Base-by-base conservation (phyloP, 2,329 filamentous ascomycete genomes). In the Aspergillus pseudoglaucus region DNA sequence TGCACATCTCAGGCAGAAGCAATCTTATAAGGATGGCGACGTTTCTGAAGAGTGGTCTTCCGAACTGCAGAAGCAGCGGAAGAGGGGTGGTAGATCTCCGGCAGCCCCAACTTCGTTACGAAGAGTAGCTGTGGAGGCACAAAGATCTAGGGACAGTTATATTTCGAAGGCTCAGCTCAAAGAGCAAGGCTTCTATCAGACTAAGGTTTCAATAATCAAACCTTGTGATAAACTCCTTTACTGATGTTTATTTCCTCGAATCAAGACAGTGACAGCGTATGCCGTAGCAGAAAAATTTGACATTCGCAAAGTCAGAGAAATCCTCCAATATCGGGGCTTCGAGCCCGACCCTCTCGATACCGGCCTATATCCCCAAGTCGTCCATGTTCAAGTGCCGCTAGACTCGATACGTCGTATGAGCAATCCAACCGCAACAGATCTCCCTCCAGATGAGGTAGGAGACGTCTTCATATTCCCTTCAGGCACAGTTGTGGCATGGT, bases 391-490 rank as follows among this genome's bases (percentile, higher is more conserved):
- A 53, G 66, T 76, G 52, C 68, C 73, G 44, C 66, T 74, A 25
- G 72, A 74, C 49, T 71, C 71, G 3, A 68, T 73, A 46, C 67
- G 68, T 35, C 67, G 71, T 45, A 67, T 71, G 23, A 65, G 65
- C 49, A 74, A 71, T 50, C 66, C 70, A 4, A 62, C 64, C 5
- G 60, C 68, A 15, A 52, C 60, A 33, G 66, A 69, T 52, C 51
- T 73, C 5, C 57, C 65, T 2, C 59, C 68, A 3, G 74, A 71
- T 47, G 74, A 75, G 61, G 67, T 82, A 49, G 90, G 90, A 30
- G 93, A 98, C 69, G 82, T 97, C 44, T 97, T 97, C 63, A 84
- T 98, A 48, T 98, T 98, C 57, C 90, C 91, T 7, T 95, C 90
- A 0, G 93, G 93, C 9, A 95, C 90, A 10, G 80, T 97, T 6